A percentile compares a stretch with the other conserved stretches of the same genome.
Evolutionary conservation across 2,329 filamentous ascomycete genomes (phyloP).

Genomic region (Botrytis porri): DNA sequence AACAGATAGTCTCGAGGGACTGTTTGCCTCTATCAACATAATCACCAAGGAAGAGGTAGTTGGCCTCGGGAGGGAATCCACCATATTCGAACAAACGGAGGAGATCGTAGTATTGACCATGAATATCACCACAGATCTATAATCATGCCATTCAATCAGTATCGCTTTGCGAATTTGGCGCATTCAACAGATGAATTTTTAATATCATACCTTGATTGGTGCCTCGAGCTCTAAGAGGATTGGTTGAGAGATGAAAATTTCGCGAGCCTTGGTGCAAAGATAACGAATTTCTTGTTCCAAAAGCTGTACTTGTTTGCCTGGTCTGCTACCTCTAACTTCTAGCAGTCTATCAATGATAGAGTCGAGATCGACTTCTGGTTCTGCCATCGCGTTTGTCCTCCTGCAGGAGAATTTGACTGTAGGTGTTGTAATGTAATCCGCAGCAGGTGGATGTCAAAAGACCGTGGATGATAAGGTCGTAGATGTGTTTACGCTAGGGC

Average conservation of each 20-base stretch:
- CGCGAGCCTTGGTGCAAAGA: constrained; percentile 96
- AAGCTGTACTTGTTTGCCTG: constrained; percentile 97
- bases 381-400: constrained; percentile 57
- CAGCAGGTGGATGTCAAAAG: constrained; percentile 27
- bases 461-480: background rate
- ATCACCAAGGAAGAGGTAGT: constrained; percentile 98
- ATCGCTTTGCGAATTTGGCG: background rate
- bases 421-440: constrained; percentile 34
- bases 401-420: constrained; percentile 34
- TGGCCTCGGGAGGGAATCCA: constrained; percentile 95
- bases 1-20: constrained; percentile 96
- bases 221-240: constrained; percentile 97
- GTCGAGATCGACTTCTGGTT: constrained; percentile 95
- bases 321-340: constrained; percentile 95
- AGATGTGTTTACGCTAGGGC: constrained; percentile 3
- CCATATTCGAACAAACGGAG: constrained; percentile 97
- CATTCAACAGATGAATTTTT: background rate
- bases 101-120: constrained; percentile 98
- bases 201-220: constrained; percentile 81
- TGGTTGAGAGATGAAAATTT: constrained; percentile 99
- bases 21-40: constrained; percentile 99
- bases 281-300: constrained; percentile 94
- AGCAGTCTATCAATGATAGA: constrained; percentile 98
- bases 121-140: constrained; percentile 98
- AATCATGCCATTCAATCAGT: constrained; percentile 24